These are phyloP conservation scores for Asparagopsis taxiformis DNA, from an alignment of 31 red algal genomes.

Conservation along the genomic window DNA sequence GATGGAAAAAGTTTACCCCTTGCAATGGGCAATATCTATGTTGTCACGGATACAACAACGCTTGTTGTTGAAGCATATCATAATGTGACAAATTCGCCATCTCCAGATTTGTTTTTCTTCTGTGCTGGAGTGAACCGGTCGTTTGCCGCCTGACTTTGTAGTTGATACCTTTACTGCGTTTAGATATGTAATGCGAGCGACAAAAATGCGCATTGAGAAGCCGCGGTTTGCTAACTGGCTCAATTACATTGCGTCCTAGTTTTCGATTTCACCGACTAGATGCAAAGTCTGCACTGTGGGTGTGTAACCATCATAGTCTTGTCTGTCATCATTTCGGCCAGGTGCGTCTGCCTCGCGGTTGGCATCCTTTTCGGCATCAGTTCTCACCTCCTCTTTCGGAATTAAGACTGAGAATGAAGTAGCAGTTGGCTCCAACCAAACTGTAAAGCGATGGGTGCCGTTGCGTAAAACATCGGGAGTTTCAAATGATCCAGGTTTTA, in stretches of 20 bases:
- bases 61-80: slow-evolving; percentile 12
- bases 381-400: neutral
- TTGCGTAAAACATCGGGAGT: slow-evolving; percentile 20
- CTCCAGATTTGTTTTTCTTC: slow-evolving; percentile 52
- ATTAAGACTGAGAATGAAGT: slow-evolving; percentile 13
- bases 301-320: slow-evolving; percentile 12
- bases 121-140: slow-evolving; percentile 37
- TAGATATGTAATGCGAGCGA: no score
- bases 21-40: slow-evolving; percentile 47
- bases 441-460: slow-evolving; percentile 15
- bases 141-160: no score
- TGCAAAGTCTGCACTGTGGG: slow-evolving; percentile 44
- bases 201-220: no score
- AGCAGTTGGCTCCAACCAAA: slow-evolving; percentile 50
- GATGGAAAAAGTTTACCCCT: slow-evolving; percentile 23
- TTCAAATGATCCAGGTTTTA: slow-evolving; percentile 46
- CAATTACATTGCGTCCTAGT: no score
- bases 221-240: no score
- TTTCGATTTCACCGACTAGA: slow-evolving; percentile 31
- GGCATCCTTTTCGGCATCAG: neutral
- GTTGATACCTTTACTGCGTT: no score
- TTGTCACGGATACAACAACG: slow-evolving; percentile 14
- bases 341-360: neutral
- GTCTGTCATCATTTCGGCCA: neutral
- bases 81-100: slow-evolving; percentile 2